A percentile compares a stretch with the other conserved stretches of the same genome.
Conservation (phyloP, 1,284 basidiomycete genomes). For the Apiotrichum mycotoxinovorans region DNA sequence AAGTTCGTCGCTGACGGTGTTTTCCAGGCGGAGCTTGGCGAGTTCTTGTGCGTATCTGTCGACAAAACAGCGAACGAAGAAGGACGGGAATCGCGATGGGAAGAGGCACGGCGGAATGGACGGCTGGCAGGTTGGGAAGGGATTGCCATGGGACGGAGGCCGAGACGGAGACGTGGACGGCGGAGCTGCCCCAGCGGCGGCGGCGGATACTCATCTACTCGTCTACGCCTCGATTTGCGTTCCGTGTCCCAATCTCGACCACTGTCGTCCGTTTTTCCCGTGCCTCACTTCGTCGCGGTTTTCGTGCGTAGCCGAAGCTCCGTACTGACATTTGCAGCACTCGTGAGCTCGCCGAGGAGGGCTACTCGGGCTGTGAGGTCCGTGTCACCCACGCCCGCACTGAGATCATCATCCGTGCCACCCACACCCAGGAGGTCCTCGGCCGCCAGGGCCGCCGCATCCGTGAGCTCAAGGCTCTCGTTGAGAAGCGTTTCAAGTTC, state of each 20-base stretch:
- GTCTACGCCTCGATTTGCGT: too few relatives aligned
- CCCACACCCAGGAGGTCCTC: constrained; percentile 99
- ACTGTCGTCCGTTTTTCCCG: not conserved
- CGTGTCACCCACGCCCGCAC: constrained; percentile 99
- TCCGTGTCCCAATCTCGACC: too few relatives aligned
- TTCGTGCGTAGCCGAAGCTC: not conserved
- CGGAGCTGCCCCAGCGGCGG: too few relatives aligned
- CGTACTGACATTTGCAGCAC: constrained; percentile 55
- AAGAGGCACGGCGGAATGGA: too few relatives aligned
- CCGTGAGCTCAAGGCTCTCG: constrained; percentile 95
- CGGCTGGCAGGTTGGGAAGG: too few relatives aligned
- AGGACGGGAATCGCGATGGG: too few relatives aligned
- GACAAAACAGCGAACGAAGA: not conserved
- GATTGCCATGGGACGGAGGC: too few relatives aligned
- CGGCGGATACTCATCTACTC: too few relatives aligned
- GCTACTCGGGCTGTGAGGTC: constrained; percentile 99
- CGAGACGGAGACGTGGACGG: too few relatives aligned
- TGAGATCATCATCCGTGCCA: constrained; percentile 99
- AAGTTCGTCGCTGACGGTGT: constrained; percentile 98
- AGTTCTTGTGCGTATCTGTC: constrained; percentile 66
- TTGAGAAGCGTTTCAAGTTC: constrained; percentile 99
- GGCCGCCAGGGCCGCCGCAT: constrained; percentile 99
- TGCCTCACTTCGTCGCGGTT: not conserved
- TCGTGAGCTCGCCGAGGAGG: constrained; percentile 97
- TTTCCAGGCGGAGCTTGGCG: constrained; percentile 95